phyloP scores from a whole-genome alignment of 768 basidiomycete species.

The Albatrellus ellisii region DNA sequence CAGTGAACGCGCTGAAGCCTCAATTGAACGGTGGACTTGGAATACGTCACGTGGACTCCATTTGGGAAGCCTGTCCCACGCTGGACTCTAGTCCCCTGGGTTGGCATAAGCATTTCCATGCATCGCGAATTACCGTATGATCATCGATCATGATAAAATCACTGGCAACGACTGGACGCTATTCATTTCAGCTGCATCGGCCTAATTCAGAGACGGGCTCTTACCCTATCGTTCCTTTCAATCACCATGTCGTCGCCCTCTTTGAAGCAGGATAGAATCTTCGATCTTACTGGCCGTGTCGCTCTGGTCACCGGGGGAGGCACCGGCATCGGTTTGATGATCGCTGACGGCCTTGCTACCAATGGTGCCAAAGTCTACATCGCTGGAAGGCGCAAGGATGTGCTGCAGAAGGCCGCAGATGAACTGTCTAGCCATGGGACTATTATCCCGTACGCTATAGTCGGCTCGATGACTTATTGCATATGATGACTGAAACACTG shows the following conservation, averaged over 20 bases:
- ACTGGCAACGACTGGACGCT: no score
- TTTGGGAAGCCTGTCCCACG: no score
- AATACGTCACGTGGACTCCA: no score
- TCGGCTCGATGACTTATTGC: neutral
- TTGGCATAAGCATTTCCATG: no score
- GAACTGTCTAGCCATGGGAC: conserved; percentile 35
- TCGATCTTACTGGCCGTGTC: conserved; percentile 12
- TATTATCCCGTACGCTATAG: conserved; percentile 41
- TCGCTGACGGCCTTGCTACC: conserved; percentile 57
- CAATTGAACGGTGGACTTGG: no score
- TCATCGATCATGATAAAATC: no score
- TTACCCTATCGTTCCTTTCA: no score
- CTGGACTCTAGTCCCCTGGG: no score
- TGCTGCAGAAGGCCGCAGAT: conserved; percentile 39
- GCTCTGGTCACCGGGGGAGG: conserved; percentile 17
- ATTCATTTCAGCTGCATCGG: no score
- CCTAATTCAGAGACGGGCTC: no score
- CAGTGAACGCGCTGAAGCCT: no score
- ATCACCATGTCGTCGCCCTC: neutral
- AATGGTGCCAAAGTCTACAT: conserved; percentile 78
- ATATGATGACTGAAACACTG: neutral
- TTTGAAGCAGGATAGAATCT: conserved; percentile 5
- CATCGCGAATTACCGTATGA: no score
- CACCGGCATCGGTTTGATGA: conserved; percentile 42
- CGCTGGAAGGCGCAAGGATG: conserved; percentile 52